A percentile compares a stretch with the other conserved stretches of the same genome.
These are phyloP conservation scores for Erythrophleum fordii DNA, from an alignment of 306 rosid genomes.

Conservation along the genomic window DNA sequence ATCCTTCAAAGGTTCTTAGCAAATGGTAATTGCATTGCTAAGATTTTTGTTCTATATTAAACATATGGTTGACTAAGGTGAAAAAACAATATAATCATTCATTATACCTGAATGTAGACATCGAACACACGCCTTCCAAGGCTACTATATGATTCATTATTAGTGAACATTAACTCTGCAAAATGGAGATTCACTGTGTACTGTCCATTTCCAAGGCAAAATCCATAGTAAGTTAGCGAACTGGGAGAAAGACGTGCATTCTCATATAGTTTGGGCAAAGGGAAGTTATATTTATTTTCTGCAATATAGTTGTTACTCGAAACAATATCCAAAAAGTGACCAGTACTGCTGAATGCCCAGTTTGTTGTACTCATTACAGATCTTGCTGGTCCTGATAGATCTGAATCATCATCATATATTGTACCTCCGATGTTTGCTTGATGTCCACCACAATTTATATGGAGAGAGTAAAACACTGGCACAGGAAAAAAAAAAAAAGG, in stretches of 20 bases:
- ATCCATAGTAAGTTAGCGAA: slow-evolving; percentile 64
- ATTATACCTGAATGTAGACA: slow-evolving; percentile 60
- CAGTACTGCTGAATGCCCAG: slow-evolving; percentile 66
- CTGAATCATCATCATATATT: slow-evolving; percentile 38
- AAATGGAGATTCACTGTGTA: slow-evolving; percentile 60
- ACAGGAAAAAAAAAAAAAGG: not conserved
- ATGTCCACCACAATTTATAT: slow-evolving; percentile 51
- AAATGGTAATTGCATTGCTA: too few relatives aligned
- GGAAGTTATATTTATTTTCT: slow-evolving; percentile 42
- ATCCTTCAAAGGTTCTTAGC: too few relatives aligned
- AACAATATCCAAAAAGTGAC: slow-evolving; percentile 59
- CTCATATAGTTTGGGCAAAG: slow-evolving; percentile 48
- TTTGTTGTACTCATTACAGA: slow-evolving; percentile 27
- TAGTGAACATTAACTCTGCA: slow-evolving; percentile 51
- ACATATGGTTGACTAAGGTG: not conserved
- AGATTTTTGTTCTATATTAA: slow-evolving; percentile 9
- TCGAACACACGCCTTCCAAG: slow-evolving; percentile 65
- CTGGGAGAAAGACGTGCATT: slow-evolving; percentile 71
- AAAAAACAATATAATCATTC: slow-evolving; percentile 5
- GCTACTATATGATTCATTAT: slow-evolving; percentile 40
- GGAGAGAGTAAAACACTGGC: slow-evolving; percentile 38
- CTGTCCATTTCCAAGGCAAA: slow-evolving; percentile 57
- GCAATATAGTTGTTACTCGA: slow-evolving; percentile 9
- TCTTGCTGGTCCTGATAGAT: slow-evolving; percentile 9
- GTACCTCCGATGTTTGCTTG: not conserved